Percentiles rank a stretch among this genome's conserved stretches.
These are phyloP conservation scores for Lentinula sp. DNA, from an alignment of 768 basidiomycete genomes.

Conservation along the genomic window DNA sequence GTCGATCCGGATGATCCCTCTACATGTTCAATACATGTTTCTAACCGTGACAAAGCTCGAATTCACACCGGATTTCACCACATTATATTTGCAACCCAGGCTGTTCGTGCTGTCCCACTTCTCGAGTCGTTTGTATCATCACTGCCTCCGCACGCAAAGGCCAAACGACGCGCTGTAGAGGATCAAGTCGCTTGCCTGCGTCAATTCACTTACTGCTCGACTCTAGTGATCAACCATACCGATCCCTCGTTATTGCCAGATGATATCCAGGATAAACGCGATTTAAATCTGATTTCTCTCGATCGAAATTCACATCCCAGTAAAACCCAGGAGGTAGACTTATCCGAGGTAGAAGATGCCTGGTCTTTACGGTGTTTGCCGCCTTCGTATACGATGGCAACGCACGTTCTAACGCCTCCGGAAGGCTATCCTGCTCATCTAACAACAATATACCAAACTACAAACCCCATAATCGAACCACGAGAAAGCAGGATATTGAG, in stretches of 20 bases:
- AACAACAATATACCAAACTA: conserved; percentile 58
- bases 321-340: neutral
- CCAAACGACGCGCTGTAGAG: conserved; percentile 25
- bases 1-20: conserved; percentile 26
- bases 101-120: conserved; percentile 52
- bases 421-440: conserved; percentile 23
- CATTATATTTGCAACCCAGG: conserved; percentile 71
- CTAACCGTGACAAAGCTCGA: conserved; percentile 18
- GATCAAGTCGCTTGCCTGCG: conserved; percentile 42
- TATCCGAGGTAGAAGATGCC: conserved; percentile 10
- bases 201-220: conserved; percentile 46
- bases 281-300: conserved; percentile 55
- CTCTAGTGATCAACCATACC: conserved; percentile 67
- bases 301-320: neutral
- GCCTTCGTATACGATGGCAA: conserved; percentile 60
- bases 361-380: conserved; percentile 24
- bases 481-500: conserved; percentile 43
- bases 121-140: conserved; percentile 39
- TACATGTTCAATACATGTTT: conserved; percentile 32
- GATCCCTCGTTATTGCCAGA: conserved; percentile 54
- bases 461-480: conserved; percentile 61
- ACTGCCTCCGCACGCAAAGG: conserved; percentile 20
- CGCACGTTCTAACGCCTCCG: conserved; percentile 48
- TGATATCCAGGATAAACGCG: conserved; percentile 42
- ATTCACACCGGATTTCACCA: conserved; percentile 51